Evolutionary conservation across 2,329 filamentous ascomycete species (phyloP).

Genomic region (Nemania bipapillata): DNA sequence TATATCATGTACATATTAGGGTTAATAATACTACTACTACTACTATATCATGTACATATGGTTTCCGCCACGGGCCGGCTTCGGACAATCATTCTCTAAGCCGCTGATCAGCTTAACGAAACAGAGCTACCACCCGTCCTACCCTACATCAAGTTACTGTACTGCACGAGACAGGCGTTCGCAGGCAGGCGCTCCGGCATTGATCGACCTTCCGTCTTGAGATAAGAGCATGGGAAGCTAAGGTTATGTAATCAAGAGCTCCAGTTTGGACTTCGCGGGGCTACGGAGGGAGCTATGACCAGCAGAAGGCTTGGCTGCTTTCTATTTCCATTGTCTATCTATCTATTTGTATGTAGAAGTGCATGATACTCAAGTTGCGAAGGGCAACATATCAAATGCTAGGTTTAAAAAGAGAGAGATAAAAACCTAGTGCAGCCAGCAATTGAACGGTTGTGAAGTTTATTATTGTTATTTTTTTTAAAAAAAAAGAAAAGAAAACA

Average conservation of each 20-base stretch:
- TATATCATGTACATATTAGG: too few species aligned
- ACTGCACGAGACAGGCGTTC: constrained; percentile 6
- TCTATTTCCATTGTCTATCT: too few species aligned
- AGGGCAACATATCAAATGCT: too few species aligned
- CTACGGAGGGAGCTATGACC: background rate
- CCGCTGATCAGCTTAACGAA: background rate
- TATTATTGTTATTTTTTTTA: too few species aligned
- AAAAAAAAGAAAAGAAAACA: too few species aligned
- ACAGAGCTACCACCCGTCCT: background rate
- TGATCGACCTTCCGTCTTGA: constrained; percentile 12
- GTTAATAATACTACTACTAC: too few species aligned
- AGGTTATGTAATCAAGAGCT: constrained; percentile 31
- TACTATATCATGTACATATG: too few species aligned
- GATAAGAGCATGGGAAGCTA: background rate
- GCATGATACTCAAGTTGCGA: too few species aligned
- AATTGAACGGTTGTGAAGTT: too few species aligned
- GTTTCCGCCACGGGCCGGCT: constrained; percentile 17
- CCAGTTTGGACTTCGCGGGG: constrained; percentile 30
- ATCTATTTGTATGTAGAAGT: too few species aligned
- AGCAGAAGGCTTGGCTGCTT: background rate
- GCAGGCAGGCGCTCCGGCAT: constrained; percentile 24
- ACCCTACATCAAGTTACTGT: background rate
- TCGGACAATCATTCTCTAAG: background rate
- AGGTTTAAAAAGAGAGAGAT: too few species aligned
- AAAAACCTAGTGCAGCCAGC: too few species aligned